phyloP scores from a whole-genome alignment of 225 moss, liverwort and hornwort genomes.

The Physcomitrium patens region DNA sequence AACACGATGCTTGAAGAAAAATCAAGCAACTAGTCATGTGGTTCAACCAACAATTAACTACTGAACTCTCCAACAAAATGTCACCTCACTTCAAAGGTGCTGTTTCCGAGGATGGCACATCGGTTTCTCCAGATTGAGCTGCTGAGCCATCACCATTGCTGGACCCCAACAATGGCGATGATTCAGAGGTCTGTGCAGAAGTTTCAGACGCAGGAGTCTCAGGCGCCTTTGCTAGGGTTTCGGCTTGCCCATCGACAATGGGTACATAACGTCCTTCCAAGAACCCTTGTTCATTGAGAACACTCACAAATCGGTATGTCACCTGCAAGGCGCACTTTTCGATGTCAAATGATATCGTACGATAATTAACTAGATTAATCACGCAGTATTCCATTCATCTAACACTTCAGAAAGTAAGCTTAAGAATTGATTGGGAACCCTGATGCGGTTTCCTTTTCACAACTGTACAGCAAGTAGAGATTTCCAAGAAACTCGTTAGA shows the following conservation, averaged over 20 bases:
- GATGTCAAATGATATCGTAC: background rate
- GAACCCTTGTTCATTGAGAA: slow-evolving; percentile 97
- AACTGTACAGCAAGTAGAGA: background rate
- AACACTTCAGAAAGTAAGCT: background rate
- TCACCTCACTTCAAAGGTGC: slow-evolving; percentile 50
- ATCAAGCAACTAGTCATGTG: background rate
- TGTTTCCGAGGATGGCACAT: slow-evolving; percentile 49
- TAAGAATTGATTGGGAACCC: no score
- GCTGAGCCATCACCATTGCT: slow-evolving; percentile 71
- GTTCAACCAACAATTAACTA: slow-evolving; percentile 6
- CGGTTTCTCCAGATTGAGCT: slow-evolving; percentile 44
- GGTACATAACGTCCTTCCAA: slow-evolving; percentile 95
- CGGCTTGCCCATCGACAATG: slow-evolving; percentile 57
- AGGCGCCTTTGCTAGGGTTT: slow-evolving; percentile 6
- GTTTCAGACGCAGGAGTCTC: slow-evolving; percentile 2
- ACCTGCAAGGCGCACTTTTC: slow-evolving; percentile 51
- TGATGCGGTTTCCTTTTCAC: background rate
- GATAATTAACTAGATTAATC: background rate
- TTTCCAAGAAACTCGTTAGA: background rate
- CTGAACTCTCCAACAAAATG: background rate
- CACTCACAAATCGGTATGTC: slow-evolving; percentile 95
- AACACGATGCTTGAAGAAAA: background rate
- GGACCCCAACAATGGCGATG: slow-evolving; percentile 26
- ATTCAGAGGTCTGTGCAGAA: background rate
- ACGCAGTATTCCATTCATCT: background rate